A percentile compares a stretch with the other conserved stretches of the same genome.
phyloP scores from a whole-genome alignment of 805 yeast species.

The Lipomyces yamanashiensis region DNA sequence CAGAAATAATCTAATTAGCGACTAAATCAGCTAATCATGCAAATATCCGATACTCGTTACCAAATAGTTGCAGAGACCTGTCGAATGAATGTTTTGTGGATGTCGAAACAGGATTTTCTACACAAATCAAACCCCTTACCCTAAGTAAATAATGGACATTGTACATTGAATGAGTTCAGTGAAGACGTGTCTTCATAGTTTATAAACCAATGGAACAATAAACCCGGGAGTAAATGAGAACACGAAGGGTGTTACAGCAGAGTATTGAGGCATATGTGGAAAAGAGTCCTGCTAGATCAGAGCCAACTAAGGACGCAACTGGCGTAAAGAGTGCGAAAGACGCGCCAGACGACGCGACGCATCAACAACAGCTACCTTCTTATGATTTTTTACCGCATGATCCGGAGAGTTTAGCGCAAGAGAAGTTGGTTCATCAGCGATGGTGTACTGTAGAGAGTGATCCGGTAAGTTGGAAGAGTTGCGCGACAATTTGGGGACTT shows the following conservation, averaged over 20 bases:
- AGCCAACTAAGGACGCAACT: not conserved
- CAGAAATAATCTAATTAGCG: not conserved
- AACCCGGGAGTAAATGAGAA: not conserved
- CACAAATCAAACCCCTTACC: not conserved
- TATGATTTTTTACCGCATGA: conserved; percentile 13
- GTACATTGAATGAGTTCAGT: not conserved
- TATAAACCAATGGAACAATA: not conserved
- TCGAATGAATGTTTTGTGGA: not conserved
- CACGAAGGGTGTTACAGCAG: not conserved
- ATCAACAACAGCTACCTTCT: not conserved
- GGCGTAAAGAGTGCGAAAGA: not conserved
- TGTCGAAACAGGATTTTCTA: not conserved
- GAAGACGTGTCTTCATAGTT: not conserved
- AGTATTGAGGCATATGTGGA: not conserved
- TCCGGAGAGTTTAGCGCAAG: conserved; percentile 11
- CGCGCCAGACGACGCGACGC: not conserved
- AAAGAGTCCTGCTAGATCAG: not conserved
- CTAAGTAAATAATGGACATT: not conserved
- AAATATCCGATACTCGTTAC: too few species aligned
- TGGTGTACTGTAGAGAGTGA: conserved; percentile 35
- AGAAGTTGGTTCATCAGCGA: conserved; percentile 14
- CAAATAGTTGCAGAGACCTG: too few species aligned
- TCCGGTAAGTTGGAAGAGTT: conserved; percentile 16
- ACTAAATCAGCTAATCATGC: too few species aligned
- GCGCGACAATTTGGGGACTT: not conserved